Evolutionary conservation across 768 basidiomycete genomes (phyloP).

Genomic region (Tricholoma furcatifolium): DNA sequence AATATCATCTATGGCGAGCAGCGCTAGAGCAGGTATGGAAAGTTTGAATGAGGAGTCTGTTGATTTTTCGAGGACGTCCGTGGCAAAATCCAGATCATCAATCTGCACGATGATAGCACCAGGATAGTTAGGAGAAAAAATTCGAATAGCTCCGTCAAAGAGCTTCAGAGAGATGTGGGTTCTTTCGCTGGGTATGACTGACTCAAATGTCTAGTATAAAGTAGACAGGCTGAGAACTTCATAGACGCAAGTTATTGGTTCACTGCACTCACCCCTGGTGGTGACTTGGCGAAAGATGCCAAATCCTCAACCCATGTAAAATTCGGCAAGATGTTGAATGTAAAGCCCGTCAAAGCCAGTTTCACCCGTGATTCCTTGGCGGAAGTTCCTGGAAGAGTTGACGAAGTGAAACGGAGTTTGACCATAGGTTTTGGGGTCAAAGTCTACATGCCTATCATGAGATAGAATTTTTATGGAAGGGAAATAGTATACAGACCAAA

Average conservation of each 20-base stretch:
- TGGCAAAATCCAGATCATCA: slow-evolving; percentile 65
- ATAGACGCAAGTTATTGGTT: not conserved
- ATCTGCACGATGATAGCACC: slow-evolving; percentile 70
- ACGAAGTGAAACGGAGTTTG: slow-evolving; percentile 67
- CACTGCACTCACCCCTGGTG: slow-evolving; percentile 73
- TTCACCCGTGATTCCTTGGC: slow-evolving; percentile 81
- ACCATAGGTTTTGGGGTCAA: slow-evolving; percentile 48
- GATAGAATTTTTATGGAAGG: not conserved
- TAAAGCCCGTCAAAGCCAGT: slow-evolving; percentile 62
- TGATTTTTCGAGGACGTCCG: slow-evolving; percentile 70
- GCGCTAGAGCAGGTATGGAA: slow-evolving; percentile 43
- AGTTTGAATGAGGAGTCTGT: slow-evolving; percentile 53
- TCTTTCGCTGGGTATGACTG: slow-evolving; percentile 87
- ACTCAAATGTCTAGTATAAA: slow-evolving; percentile 73
- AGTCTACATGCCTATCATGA: slow-evolving; percentile 30
- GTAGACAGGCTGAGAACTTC: not conserved
- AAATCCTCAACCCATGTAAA: slow-evolving; percentile 64
- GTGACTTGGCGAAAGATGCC: slow-evolving; percentile 67
- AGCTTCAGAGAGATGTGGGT: slow-evolving; percentile 70
- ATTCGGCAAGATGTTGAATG: slow-evolving; percentile 61
- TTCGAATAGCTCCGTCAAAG: slow-evolving; percentile 63
- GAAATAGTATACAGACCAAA: slow-evolving; percentile 42
- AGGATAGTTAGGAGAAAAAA: slow-evolving; percentile 53
- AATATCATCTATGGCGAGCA: slow-evolving; percentile 42
- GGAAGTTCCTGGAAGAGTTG: slow-evolving; percentile 53